Evolutionary conservation across 345 rosid genomes (phyloP).

Genomic region (Melastoma malabathricum): DNA sequence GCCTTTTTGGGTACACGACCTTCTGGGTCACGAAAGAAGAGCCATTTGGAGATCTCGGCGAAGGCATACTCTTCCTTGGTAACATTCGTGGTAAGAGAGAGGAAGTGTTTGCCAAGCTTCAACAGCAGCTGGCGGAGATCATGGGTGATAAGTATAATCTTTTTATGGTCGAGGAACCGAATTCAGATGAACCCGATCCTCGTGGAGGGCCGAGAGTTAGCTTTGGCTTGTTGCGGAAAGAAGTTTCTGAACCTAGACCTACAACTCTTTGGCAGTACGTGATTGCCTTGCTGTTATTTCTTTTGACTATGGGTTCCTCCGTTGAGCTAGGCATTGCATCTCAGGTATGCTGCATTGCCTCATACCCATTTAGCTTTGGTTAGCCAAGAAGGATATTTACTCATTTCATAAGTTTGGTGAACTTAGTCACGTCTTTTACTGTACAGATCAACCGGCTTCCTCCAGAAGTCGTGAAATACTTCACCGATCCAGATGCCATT

Average conservation of each 20-base stretch:
- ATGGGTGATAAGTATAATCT: conserved; percentile 67
- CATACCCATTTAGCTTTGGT: background rate
- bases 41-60: conserved; percentile 83
- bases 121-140: conserved; percentile 46
- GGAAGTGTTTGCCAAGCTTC: conserved; percentile 73
- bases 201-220: conserved; percentile 95
- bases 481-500: conserved; percentile 78
- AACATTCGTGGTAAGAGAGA: conserved; percentile 76
- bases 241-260: conserved; percentile 90
- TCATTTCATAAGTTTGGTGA: too few species aligned
- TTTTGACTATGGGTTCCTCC: conserved; percentile 76
- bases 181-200: conserved; percentile 81
- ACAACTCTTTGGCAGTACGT: conserved; percentile 98
- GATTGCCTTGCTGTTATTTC: conserved; percentile 68
- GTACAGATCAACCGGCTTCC: conserved; percentile 84
- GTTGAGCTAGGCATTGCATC: conserved; percentile 93
- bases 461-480: conserved; percentile 83
- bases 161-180: conserved; percentile 94
- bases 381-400: too few species aligned
- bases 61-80: conserved; percentile 83
- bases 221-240: conserved; percentile 85
- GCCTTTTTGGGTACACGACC: conserved; percentile 78
- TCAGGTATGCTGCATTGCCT: conserved; percentile 35
- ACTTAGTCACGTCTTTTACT: conserved; percentile 8
- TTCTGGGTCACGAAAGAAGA: conserved; percentile 98